Base-by-base conservation (phyloP, 352 stramenopile genomes). In the Phytophthora pseudosyringae region DNA sequence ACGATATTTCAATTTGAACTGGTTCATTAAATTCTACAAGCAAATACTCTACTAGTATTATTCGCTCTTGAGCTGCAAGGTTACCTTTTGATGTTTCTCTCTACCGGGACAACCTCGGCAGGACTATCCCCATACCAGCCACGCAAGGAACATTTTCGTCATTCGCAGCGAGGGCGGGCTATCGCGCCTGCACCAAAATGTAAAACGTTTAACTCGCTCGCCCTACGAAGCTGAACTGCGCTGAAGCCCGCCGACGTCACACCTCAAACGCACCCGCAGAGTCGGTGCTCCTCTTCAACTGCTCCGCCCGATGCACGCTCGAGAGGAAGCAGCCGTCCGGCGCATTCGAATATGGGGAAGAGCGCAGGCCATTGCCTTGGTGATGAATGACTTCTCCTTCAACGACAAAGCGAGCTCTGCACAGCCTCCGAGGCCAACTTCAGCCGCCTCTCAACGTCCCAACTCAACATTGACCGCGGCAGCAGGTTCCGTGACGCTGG, bases 361-460 rank as follows among this genome's bases (percentile, higher is more conserved):
- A 11, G 18, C 41, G 11, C 41, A 48, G 21, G 21, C 41, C n/a
- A 48, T 48, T 33, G 41, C 41, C 12, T n/a, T 48, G 26, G 12
- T 10, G 13, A 48, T 48, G 41, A 32, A 48, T 16, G 35, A 13
- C 15, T n/a, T 40, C 35, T 16, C 29, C 21, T 11, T n/a, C 12
- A 29, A 48, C 10, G 41, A 48, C 18, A n/a, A 48, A 13, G 41
- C 41, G 18, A 32, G 41, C 11, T 48, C 41, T 29, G 41, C 3
- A 48, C 41, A 9, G 41, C 7, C 12, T 46, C 40, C n/a, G 40
- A 46, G 15, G 40, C 41, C 18, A 48, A 48, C 13, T 48, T 48
- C 16, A 48, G 9, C 13, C 41, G 41, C 7, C 32, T 32, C 41
- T 48, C 21, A 29, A 48, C 21, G 41, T 48, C 41, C 21, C 41